phyloP scores from a whole-genome alignment of 2,329 filamentous ascomycete genomes.

The Arthrobotrys megalospora region DNA sequence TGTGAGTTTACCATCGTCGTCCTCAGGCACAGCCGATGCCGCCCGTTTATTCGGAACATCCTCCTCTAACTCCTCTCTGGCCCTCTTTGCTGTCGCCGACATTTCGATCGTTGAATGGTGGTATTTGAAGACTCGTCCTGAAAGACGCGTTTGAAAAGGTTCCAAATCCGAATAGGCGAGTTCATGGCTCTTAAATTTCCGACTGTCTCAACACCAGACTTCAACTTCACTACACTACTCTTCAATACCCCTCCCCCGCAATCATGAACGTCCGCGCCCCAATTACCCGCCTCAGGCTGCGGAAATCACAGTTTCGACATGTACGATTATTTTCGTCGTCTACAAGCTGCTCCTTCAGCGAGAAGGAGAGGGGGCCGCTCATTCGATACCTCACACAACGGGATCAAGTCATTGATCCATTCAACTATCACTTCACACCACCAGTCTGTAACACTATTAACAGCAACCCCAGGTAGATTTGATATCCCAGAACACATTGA shows the following conservation, averaged over 20 bases:
- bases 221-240: constrained; percentile 6
- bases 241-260: constrained; percentile 20
- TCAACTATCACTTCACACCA: constrained; percentile 6
- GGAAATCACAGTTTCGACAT: neutral
- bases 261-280: constrained; percentile 25
- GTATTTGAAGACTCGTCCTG: constrained; percentile 1
- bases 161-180: constrained; percentile 34
- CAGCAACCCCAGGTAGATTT: neutral
- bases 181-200: constrained; percentile 16
- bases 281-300: neutral
- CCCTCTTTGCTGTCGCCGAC: constrained; percentile 38
- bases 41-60: constrained; percentile 51
- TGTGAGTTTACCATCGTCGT: constrained; percentile 49
- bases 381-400: constrained; percentile 1
- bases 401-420: neutral
- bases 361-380: neutral
- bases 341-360: neutral
- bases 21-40: constrained; percentile 30
- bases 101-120: constrained; percentile 14
- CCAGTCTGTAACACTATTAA: neutral
- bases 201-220: neutral
- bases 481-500: neutral
- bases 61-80: constrained; percentile 46
- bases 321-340: neutral
- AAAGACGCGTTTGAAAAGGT: constrained; percentile 29